phyloP scores from a whole-genome alignment of 345 rosid genomes.

The Eucalyptus guilfoylei region DNA sequence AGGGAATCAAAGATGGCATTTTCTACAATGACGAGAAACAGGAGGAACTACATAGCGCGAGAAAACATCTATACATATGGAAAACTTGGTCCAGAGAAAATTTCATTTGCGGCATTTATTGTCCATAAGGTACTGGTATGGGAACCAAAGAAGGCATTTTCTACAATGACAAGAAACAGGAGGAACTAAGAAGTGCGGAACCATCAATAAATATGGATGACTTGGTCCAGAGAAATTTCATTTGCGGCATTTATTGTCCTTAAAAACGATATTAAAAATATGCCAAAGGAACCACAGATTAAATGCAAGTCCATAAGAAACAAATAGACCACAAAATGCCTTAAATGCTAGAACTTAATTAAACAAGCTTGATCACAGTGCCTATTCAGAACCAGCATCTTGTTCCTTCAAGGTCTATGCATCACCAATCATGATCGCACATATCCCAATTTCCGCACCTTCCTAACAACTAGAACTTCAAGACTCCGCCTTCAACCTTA shows the following conservation, averaged over 20 bases:
- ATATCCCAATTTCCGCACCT: background rate
- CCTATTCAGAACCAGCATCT: background rate
- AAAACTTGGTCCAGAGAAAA: background rate
- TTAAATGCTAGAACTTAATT: background rate
- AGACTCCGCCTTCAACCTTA: background rate
- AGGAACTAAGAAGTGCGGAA: background rate
- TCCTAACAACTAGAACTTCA: background rate
- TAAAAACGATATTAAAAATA: background rate
- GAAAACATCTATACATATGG: background rate
- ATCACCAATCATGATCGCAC: background rate
- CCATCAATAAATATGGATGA: background rate
- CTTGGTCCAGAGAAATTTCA: background rate
- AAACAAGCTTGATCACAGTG: background rate
- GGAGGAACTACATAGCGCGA: background rate
- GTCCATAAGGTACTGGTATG: background rate
- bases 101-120: background rate
- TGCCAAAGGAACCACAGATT: background rate
- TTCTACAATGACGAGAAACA: background rate
- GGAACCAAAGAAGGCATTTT: background rate
- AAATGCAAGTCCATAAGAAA: background rate
- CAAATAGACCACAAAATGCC: background rate
- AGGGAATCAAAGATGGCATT: background rate
- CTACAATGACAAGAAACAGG: background rate
- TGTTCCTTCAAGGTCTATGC: background rate
- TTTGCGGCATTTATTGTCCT: background rate